Evolutionary conservation across 352 stramenopile species (phyloP), one percentile per base, ranked within the genome.

Genomic region (Phytopythium delawarense): DNA sequence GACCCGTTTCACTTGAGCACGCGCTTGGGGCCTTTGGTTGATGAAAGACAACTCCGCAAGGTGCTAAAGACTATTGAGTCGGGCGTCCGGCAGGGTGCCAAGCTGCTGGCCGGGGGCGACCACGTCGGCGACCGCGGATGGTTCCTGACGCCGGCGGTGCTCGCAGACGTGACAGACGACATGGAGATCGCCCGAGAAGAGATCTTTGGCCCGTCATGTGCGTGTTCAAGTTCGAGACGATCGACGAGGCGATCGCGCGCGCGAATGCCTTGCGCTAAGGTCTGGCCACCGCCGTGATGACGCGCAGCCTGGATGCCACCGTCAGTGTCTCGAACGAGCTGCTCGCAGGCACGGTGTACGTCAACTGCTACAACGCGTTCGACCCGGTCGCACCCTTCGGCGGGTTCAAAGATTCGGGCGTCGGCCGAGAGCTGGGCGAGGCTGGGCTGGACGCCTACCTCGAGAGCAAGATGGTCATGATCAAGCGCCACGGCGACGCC

Each of bases 281-380:
- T 9, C 83, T 98, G 1, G 89, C 79, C 44, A 87, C 83, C 3
- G 89, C 83, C 21, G 86, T 98, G 50, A 96, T 89, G 63, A 97
- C 91, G 20, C 78, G 81, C 59, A 90, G 96, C 70, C 59, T 98
- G 30, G 72, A 79, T 44, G 79, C 89, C 57, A 81, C 82, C 11
- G 86, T 97, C 66, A 78, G 88, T 57, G 84, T 98, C 65, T 82
- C 90, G 52, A 84, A 94, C 56, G 75, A 64, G 1, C 78, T 99
- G 21, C 84, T 96, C 57, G 81, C 81, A 55, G 95, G 95, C 37
- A 97, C 97, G 25, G 88, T 98, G 37, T 96, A 94, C 66, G 82
- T 98, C 16, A 99, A 98, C 79, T 96, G 82, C 72, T 98, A 98
- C 75, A 79, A 96, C 46, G 63, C 95, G 20, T 91, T 92, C 30